These are phyloP conservation scores for Xerocomus spinulosus DNA, from an alignment of 768 basidiomycete species.

Conservation along the genomic window DNA sequence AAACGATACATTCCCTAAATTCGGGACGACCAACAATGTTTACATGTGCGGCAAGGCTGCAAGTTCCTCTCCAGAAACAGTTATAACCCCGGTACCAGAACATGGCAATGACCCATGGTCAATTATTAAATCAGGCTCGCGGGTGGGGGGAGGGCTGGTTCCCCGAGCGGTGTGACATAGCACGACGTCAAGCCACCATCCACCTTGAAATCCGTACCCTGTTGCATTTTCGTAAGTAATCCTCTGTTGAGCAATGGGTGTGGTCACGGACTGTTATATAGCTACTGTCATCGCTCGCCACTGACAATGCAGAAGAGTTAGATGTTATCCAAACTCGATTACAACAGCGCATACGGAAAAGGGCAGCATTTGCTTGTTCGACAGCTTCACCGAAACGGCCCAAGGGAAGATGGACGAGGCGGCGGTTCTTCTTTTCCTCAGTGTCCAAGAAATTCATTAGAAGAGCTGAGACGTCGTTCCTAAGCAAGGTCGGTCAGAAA, in stretches of 20 bases:
- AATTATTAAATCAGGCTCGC: slow-evolving; percentile 46
- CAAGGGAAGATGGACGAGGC: slow-evolving; percentile 90
- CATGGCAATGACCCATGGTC: background rate
- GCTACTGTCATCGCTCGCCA: slow-evolving; percentile 93
- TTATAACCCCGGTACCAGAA: too few species aligned
- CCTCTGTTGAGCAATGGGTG: background rate
- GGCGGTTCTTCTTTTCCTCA: slow-evolving; percentile 87
- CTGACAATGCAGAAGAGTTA: slow-evolving; percentile 31
- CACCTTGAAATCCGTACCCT: slow-evolving; percentile 93
- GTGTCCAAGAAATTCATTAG: slow-evolving; percentile 99
- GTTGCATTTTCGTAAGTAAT: slow-evolving; percentile 7
- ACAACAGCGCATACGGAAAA: slow-evolving; percentile 74
- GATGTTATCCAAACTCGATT: slow-evolving; percentile 3
- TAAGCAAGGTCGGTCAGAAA: background rate
- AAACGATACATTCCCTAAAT: too few species aligned
- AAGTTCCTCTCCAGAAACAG: background rate
- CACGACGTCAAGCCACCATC: slow-evolving; percentile 91
- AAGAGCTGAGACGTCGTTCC: slow-evolving; percentile 53
- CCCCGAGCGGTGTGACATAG: slow-evolving; percentile 88
- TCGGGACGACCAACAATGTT: background rate
- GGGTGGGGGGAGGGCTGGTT: slow-evolving; percentile 68
- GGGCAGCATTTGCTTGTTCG: slow-evolving; percentile 87
- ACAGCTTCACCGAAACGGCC: slow-evolving; percentile 97
- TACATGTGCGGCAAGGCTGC: background rate
- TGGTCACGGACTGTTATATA: slow-evolving; percentile 77